These are phyloP conservation scores for Hyphopichia wangnamkhiaoensis DNA, from an alignment of 1,139 yeast species.

Conservation along the genomic window DNA sequence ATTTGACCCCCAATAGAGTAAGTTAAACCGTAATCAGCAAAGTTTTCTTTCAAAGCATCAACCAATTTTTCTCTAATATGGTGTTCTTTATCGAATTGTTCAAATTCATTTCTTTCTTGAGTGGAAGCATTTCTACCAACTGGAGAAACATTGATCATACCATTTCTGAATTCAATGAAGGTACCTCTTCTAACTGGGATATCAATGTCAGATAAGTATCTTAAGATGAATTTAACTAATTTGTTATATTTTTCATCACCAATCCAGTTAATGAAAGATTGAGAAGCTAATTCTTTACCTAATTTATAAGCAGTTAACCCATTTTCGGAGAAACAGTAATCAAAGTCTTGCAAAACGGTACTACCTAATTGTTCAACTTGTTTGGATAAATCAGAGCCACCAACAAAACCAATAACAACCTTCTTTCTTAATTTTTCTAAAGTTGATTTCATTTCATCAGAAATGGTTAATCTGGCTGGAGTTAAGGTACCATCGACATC, in stretches of 20 bases:
- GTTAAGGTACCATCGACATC: constrained; percentile 99
- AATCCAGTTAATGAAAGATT: constrained; percentile 91
- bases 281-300: constrained; percentile 86
- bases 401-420: constrained; percentile 95
- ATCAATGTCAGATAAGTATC: constrained; percentile 82
- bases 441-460: constrained; percentile 76
- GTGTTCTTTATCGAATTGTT: constrained; percentile 75
- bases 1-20: constrained; percentile 99
- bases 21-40: constrained; percentile 82
- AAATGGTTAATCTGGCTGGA: constrained; percentile 86
- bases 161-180: constrained; percentile 97
- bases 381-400: constrained; percentile 93
- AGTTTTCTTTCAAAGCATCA: constrained; percentile 75
- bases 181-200: constrained; percentile 97
- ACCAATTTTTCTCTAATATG: constrained; percentile 83
- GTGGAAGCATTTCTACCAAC: constrained; percentile 97
- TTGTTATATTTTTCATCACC: constrained; percentile 94
- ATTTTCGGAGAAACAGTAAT: constrained; percentile 95
- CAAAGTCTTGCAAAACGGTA: constrained; percentile 75
- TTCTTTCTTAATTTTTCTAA: constrained; percentile 79
- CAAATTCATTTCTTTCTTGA: constrained; percentile 89
- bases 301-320: constrained; percentile 96
- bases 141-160: constrained; percentile 98
- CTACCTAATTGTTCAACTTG: constrained; percentile 95
- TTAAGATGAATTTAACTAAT: constrained; percentile 80